A percentile compares a stretch with the other conserved stretches of the same genome.
These are phyloP conservation scores for Trichoderma citrinoviride DNA, from an alignment of 2,329 filamentous ascomycete genomes.

Conservation along the genomic window DNA sequence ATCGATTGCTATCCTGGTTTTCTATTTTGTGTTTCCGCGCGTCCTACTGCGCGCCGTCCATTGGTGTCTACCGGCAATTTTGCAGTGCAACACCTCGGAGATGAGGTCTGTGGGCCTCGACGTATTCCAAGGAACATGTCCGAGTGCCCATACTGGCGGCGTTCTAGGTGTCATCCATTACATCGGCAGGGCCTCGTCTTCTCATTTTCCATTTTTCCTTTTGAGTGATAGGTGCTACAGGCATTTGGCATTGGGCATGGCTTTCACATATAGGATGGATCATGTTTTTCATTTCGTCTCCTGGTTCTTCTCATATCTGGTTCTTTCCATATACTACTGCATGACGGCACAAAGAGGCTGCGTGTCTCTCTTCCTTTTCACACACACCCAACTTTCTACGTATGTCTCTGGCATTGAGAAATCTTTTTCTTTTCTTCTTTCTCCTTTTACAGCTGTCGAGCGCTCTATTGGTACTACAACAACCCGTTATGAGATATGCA, in stretches of 20 bases:
- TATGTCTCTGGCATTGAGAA: not conserved
- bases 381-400: not conserved
- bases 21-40: not conserved
- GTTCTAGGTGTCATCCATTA: conserved; percentile 20
- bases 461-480: conserved; percentile 18
- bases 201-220: not conserved
- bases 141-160: conserved; percentile 15
- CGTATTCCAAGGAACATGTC: not conserved
- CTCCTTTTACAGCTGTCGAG: not conserved
- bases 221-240: conserved; percentile 12
- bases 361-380: not conserved
- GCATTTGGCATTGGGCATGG: conserved; percentile 21
- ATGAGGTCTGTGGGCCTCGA: not conserved
- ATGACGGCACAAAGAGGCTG: conserved; percentile 27
- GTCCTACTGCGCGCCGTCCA: not conserved
- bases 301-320: conserved; percentile 25
- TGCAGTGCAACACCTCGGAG: conserved; percentile 9
- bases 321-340: conserved; percentile 23
- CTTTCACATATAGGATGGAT: conserved; percentile 24
- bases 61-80: conserved; percentile 6
- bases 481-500: conserved; percentile 16
- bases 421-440: not conserved
- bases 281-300: conserved; percentile 21
- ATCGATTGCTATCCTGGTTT: not conserved
- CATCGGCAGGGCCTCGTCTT: conserved; percentile 20